Base-by-base conservation (phyloP, 805 yeast species). In the Candida odintsovae region DNA sequence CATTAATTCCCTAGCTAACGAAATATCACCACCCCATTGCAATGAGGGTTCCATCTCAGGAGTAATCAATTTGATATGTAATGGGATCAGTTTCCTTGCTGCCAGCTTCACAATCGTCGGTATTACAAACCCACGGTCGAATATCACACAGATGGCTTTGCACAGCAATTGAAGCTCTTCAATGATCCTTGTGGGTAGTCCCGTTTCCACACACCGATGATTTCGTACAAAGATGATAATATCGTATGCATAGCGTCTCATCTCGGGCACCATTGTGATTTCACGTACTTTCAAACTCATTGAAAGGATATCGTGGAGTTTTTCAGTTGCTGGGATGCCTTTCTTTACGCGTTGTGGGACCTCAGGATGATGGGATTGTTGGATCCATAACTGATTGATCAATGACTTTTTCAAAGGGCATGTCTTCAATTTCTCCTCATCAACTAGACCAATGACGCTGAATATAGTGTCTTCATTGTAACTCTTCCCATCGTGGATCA, bases 241-340 rank as follows among this genome's bases (percentile, higher is more conserved):
- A 57, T 82, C 86, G 50, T 78, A 76, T 49, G 78, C 71, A 52
- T 81, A 82, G 6, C 82, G 59, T 39, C 58, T 58, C 26, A 82
- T 63, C 45, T 81, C 85, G 0, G 79, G 71, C 1, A 71, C 68
- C 8, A 81, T 59, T 6, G 45, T 46, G 18, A 52, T 40, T 1
- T 43, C 15, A 11, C 57, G 38, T 10, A 52, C 21, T 9, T n/a
- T 33, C 20, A 18, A 12, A 16, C 20, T 31, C 33, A n/a, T 23
- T n/a, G 21, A 28, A 18, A 19, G n/a, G 22, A 36, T 36, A 36
- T 36, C 16, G n/a, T 19, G 23, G 23, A 36, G 18, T 19, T 36
- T 19, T 5, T 19, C 23, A 5, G 9, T 19, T 10, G n/a, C 16
- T 36, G n/a, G 23, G 11, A 46, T 19, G 5, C 19, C 19, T 33